Evolutionary conservation across 768 basidiomycete species (phyloP).

Genomic region (Mycena pura): DNA sequence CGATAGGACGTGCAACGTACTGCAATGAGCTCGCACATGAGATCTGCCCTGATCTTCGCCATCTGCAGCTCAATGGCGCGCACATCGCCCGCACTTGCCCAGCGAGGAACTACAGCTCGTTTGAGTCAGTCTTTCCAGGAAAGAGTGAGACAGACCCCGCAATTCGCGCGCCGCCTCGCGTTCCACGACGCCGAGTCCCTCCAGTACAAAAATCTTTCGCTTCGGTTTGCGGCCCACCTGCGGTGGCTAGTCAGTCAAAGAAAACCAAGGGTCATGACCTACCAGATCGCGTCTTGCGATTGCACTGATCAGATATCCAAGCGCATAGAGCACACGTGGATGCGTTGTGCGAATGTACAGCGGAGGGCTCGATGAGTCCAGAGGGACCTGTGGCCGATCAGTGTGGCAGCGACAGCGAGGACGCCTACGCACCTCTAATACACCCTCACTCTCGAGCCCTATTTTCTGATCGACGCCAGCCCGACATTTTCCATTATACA

Average conservation of each 20-base stretch:
- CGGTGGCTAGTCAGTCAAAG: not conserved
- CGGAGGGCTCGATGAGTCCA: conserved; percentile 45
- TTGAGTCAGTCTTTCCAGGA: conserved; percentile 13
- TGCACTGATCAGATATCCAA: conserved; percentile 72
- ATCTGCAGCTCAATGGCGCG: conserved; percentile 55
- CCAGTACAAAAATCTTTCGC: conserved; percentile 70
- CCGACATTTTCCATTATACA: conserved; percentile 25
- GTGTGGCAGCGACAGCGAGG: conserved; percentile 19
- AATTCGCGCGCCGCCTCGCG: conserved; percentile 52
- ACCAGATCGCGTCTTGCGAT: conserved; percentile 66
- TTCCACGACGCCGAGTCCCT: conserved; percentile 61
- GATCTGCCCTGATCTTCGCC: conserved; percentile 71
- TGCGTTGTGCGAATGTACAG: conserved; percentile 68
- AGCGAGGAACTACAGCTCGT: conserved; percentile 53
- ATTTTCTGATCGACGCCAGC: conserved; percentile 32
- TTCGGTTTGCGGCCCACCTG: conserved; percentile 77
- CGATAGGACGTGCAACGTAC: conserved; percentile 47
- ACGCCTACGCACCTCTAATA: conserved; percentile 41
- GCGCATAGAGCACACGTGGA: conserved; percentile 65
- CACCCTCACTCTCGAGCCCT: conserved; percentile 40
- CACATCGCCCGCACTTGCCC: conserved; percentile 60
- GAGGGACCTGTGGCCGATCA: conserved; percentile 43
- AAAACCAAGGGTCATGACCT: not conserved
- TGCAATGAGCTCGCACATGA: conserved; percentile 72
- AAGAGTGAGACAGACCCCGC: conserved; percentile 38